Percentiles rank a stretch among this genome's conserved stretches.
phyloP scores from a whole-genome alignment of 805 yeast species.

The Metschnikowia cubensis region DNA sequence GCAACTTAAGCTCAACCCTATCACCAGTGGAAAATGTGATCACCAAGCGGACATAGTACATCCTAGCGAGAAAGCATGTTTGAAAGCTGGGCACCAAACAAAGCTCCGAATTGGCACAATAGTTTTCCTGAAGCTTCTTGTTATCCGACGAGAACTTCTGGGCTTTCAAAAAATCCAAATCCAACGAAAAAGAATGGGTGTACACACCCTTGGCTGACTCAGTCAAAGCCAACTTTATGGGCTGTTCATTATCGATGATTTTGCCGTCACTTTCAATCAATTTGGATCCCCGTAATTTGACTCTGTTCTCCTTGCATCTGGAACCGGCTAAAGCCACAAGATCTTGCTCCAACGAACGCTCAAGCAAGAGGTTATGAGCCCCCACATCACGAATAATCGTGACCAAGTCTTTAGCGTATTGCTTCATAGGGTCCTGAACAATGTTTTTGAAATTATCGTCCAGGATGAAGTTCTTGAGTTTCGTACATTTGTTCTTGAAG shows the following conservation, averaged over 20 bases:
- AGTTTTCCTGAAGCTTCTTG: constrained; percentile 4
- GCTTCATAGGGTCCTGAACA: constrained; percentile 30
- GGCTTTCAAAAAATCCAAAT: constrained; percentile 27
- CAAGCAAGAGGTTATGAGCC: constrained; percentile 23
- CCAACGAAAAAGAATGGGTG: constrained; percentile 21
- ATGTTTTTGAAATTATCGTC: constrained; percentile 30
- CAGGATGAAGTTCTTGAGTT: constrained; percentile 5
- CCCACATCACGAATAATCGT: constrained; percentile 24
- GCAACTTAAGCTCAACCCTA: constrained; percentile 24
- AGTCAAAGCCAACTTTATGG: neutral
- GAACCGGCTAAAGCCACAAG: constrained; percentile 31
- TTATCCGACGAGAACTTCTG: constrained; percentile 13
- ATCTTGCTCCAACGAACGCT: constrained; percentile 26
- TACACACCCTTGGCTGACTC: constrained; percentile 12
- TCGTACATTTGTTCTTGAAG: constrained; percentile 24
- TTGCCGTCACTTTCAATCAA: constrained; percentile 21
- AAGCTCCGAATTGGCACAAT: constrained; percentile 23
- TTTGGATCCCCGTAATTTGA: constrained; percentile 21
- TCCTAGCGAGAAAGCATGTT: constrained; percentile 29
- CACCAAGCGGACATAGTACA: constrained; percentile 28
- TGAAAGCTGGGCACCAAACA: constrained; percentile 39
- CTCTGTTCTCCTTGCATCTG: constrained; percentile 24
- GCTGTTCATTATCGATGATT: constrained; percentile 8
- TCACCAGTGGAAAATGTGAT: constrained; percentile 24
- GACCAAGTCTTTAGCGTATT: constrained; percentile 27